These are phyloP conservation scores for Coemansia javaensis DNA, from an alignment of 192 early-diverging fungal genomes.

Conservation along the genomic window DNA sequence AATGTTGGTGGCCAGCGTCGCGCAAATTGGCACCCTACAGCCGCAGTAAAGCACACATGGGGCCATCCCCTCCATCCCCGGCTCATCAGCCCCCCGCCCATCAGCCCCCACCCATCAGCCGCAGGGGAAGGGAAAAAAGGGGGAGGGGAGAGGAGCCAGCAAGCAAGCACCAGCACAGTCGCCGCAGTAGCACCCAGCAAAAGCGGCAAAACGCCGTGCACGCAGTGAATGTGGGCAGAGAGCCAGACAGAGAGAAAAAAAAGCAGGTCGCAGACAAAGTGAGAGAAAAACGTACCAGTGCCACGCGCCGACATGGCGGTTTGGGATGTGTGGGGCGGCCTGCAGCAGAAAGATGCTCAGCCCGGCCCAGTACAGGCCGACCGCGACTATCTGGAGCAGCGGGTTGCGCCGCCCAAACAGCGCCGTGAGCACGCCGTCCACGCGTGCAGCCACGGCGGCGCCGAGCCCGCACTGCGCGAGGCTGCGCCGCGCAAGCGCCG, in stretches of 20 bases:
- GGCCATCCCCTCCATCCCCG: background rate
- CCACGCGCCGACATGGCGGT: constrained; percentile 34
- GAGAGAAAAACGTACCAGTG: constrained; percentile 19
- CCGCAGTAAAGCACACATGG: background rate
- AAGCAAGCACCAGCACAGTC: too few species aligned
- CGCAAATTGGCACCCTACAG: constrained; percentile 21
- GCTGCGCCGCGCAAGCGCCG: constrained; percentile 10
- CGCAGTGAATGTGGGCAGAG: background rate
- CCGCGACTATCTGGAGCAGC: constrained; percentile 31
- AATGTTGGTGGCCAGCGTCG: constrained; percentile 34
- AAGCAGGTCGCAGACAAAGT: background rate
- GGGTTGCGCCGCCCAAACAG: constrained; percentile 42
- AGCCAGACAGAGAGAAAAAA: too few species aligned
- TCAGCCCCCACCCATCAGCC: too few species aligned
- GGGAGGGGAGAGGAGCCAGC: too few species aligned
- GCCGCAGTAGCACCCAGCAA: too few species aligned
- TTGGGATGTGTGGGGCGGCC: constrained; percentile 36
- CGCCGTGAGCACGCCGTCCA: constrained; percentile 15
- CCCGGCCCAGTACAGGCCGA: constrained; percentile 30
- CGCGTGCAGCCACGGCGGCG: constrained; percentile 8
- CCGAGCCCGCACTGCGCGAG: constrained; percentile 7
- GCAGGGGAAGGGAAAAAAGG: too few species aligned
- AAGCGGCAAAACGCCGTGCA: background rate
- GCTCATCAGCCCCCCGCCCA: too few species aligned
- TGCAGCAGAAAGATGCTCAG: constrained; percentile 27